Conservation (phyloP, 345 rosid species). For the Bruguiera parviflora region DNA sequence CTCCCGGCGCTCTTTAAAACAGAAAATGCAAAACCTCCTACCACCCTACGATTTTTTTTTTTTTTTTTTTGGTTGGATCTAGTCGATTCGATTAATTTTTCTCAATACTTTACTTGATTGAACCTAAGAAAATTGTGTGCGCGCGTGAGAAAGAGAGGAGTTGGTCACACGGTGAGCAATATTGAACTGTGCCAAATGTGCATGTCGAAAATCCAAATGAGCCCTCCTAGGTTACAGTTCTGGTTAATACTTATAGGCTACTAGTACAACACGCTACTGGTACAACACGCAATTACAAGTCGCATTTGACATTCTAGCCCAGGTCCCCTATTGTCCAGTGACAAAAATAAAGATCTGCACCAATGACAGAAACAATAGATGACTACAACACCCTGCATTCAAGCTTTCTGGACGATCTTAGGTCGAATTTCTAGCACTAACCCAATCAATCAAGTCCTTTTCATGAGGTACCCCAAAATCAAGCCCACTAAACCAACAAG, state of each 20-base stretch:
- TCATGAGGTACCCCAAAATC: slow-evolving; percentile 70
- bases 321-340: slow-evolving; percentile 17
- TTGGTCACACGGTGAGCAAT: background rate
- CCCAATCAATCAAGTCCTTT: slow-evolving; percentile 42
- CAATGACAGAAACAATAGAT: slow-evolving; percentile 19
- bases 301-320: slow-evolving; percentile 18
- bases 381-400: slow-evolving; percentile 18
- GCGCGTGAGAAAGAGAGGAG: background rate
- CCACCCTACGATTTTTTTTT: too few relatives aligned
- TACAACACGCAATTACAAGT: slow-evolving; percentile 15
- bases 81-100: too few relatives aligned
- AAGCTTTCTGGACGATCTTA: slow-evolving; percentile 16
- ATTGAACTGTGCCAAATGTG: background rate
- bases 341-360: slow-evolving; percentile 21
- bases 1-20: too few relatives aligned
- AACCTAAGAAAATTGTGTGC: too few relatives aligned
- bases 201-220: slow-evolving; percentile 2
- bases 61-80: too few relatives aligned
- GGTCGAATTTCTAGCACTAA: background rate
- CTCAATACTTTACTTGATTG: too few relatives aligned
- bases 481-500: slow-evolving; percentile 66
- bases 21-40: too few relatives aligned
- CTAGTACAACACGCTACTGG: too few relatives aligned
- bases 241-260: background rate
- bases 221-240: background rate